These are phyloP conservation scores for Huiozyma sinensis DNA, from an alignment of 805 yeast genomes.

Conservation along the genomic window DNA sequence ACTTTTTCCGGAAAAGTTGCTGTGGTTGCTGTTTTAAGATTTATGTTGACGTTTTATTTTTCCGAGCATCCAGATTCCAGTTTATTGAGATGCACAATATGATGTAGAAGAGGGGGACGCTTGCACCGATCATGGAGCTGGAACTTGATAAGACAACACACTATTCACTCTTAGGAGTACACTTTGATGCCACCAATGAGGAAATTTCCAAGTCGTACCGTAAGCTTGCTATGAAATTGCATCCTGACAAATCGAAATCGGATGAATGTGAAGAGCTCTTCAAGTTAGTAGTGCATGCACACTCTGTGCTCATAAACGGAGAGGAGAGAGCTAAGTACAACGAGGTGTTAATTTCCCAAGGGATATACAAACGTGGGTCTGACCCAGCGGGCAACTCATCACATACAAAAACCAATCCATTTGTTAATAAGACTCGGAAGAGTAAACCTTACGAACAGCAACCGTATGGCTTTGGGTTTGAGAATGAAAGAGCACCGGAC, in stretches of 20 bases:
- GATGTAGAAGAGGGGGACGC: no score
- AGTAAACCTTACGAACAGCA: conserved; percentile 25
- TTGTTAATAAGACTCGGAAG: conserved; percentile 4
- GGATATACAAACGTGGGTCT: conserved; percentile 4
- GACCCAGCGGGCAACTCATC: conserved; percentile 7
- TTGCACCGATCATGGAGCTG: background rate
- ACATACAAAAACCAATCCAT: conserved; percentile 1
- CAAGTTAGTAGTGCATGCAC: conserved; percentile 24
- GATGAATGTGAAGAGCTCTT: conserved; percentile 25
- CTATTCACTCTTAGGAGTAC: conserved; percentile 22
- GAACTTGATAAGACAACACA: conserved; percentile 23
- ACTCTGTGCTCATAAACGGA: conserved; percentile 21
- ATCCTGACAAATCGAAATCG: conserved; percentile 68
- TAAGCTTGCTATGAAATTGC: conserved; percentile 58
- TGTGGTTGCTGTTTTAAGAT: no score
- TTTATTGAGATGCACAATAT: no score
- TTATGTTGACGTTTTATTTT: no score
- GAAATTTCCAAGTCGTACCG: conserved; percentile 69
- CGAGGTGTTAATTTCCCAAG: conserved; percentile 9
- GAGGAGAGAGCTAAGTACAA: conserved; percentile 17
- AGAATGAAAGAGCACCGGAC: background rate
- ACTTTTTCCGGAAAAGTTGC: no score
- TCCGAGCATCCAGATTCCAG: no score
- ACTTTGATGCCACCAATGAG: conserved; percentile 14
- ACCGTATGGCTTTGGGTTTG: conserved; percentile 27